Conservation (phyloP, 2,329 filamentous ascomycete species). For the Alternaria solani region DNA sequence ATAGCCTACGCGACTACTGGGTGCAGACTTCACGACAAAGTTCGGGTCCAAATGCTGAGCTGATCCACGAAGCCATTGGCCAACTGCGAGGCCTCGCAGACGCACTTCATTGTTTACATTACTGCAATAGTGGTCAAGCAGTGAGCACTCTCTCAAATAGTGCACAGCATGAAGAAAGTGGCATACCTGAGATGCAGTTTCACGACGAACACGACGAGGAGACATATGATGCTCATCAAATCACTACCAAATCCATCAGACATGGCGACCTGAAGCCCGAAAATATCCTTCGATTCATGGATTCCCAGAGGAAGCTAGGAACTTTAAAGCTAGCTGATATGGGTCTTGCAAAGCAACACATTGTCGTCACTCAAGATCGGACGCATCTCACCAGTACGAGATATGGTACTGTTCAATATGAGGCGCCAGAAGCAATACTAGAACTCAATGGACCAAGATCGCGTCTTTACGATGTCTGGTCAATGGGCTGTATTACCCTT, state of each 20-base stretch:
- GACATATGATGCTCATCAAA: neutral
- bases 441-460: constrained; percentile 1
- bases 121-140: constrained; percentile 3
- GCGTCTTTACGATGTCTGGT: constrained; percentile 35
- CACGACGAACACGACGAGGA: neutral
- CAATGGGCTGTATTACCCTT: constrained; percentile 33
- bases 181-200: neutral
- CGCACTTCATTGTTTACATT: constrained; percentile 22
- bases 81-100: constrained; percentile 27
- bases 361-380: constrained; percentile 5
- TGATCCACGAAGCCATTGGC: constrained; percentile 8
- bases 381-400: constrained; percentile 3
- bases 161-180: neutral
- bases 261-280: constrained; percentile 39
- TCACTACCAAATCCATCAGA: constrained; percentile 3
- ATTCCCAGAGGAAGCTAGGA: neutral
- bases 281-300: constrained; percentile 29
- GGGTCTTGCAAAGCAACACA: constrained; percentile 23
- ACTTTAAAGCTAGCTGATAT: constrained; percentile 28
- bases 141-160: neutral
- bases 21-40: neutral
- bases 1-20: constrained; percentile 23
- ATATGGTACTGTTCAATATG: constrained; percentile 26
- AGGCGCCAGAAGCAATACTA: constrained; percentile 21
- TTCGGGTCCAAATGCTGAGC: neutral